Conservation (phyloP, 345 rosid genomes). For the Raphanus raphanistrum region DNA sequence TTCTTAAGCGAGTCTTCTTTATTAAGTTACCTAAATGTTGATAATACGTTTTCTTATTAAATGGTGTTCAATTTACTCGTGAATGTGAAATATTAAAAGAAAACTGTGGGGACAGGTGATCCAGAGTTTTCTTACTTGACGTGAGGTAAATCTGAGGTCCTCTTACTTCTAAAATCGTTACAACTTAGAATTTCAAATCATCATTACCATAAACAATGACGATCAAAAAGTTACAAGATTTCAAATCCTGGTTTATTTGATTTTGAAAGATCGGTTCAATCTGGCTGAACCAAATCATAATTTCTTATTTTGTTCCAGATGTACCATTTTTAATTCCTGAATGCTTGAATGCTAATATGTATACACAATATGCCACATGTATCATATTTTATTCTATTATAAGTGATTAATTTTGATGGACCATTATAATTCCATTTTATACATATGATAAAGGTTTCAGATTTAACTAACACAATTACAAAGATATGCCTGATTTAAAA, state of each 20-base stretch:
- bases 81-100: background rate
- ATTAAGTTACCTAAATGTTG: too few relatives aligned
- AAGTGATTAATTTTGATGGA: background rate
- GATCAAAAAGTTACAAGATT: background rate
- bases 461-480: background rate
- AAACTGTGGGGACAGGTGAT: constrained; percentile 1
- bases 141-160: constrained; percentile 6
- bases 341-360: background rate
- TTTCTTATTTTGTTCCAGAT: background rate
- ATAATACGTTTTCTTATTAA: too few relatives aligned
- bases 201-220: background rate
- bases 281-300: constrained; percentile 4
- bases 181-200: constrained; percentile 15
- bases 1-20: background rate
- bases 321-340: background rate
- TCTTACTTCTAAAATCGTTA: constrained; percentile 24
- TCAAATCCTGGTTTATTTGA: background rate
- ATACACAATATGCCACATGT: background rate
- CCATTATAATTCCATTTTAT: background rate
- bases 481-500: background rate
- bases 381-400: background rate
- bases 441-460: background rate
- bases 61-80: background rate
- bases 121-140: background rate
- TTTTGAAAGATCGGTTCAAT: constrained; percentile 3